Conservation (phyloP, 2,329 filamentous ascomycete genomes). For the Talaromyces sp. region DNA sequence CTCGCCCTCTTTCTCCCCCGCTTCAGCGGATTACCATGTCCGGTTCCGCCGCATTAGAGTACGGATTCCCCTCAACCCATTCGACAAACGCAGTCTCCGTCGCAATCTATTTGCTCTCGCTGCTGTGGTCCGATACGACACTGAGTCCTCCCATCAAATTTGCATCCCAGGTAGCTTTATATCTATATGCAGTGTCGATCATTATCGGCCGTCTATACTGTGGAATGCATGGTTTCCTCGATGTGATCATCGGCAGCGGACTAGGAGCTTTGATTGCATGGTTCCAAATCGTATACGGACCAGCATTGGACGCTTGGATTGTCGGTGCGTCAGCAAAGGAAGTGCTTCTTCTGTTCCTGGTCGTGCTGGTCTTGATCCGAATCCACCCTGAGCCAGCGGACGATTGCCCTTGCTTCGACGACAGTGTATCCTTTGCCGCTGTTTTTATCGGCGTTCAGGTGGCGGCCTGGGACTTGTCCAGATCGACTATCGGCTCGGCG, state of each 20-base stretch:
- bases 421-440: slow-evolving; percentile 88
- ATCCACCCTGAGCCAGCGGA: slow-evolving; percentile 95
- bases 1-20: slow-evolving; percentile 85
- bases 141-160: slow-evolving; percentile 59
- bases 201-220: slow-evolving; percentile 90
- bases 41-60: slow-evolving; percentile 88
- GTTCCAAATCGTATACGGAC: slow-evolving; percentile 54
- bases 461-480: slow-evolving; percentile 77
- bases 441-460: slow-evolving; percentile 81
- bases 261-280: slow-evolving; percentile 66
- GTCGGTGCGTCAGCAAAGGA: slow-evolving; percentile 62
- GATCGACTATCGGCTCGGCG: slow-evolving; percentile 53
- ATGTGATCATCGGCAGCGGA: slow-evolving; percentile 76
- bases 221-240: slow-evolving; percentile 96
- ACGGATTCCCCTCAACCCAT: slow-evolving; percentile 95
- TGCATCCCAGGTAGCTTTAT: slow-evolving; percentile 65
- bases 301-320: slow-evolving; percentile 67
- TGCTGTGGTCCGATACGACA: slow-evolving; percentile 64
- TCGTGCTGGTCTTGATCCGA: slow-evolving; percentile 73
- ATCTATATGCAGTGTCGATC: slow-evolving; percentile 86
- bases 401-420: slow-evolving; percentile 95
- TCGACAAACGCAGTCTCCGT: slow-evolving; percentile 96
- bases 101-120: slow-evolving; percentile 74
- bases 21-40: slow-evolving; percentile 96
- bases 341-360: slow-evolving; percentile 60